Evolutionary conservation across 495 filamentous ascomycete species (phyloP).

Genomic region (Neurospora intermedia): DNA sequence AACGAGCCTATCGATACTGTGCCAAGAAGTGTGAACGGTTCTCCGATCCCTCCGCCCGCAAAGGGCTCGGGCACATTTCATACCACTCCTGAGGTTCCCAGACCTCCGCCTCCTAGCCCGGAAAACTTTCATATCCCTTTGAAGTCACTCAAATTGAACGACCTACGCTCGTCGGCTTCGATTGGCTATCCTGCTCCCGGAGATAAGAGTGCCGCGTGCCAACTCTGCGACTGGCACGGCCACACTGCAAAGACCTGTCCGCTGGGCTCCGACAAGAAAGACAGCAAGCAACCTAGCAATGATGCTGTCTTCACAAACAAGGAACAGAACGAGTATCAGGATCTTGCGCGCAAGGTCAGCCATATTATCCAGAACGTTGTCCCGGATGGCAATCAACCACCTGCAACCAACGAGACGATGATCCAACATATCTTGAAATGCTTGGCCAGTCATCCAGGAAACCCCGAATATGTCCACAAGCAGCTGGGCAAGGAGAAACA

Average conservation of each 20-base stretch:
- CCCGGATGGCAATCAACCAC: slow-evolving; percentile 3
- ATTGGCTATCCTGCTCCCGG: not conserved
- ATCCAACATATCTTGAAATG: slow-evolving; percentile 2
- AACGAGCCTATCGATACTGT: not conserved
- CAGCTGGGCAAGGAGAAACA: not conserved
- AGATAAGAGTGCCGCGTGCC: not conserved
- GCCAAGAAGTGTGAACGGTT: not conserved
- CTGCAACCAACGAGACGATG: slow-evolving; percentile 4
- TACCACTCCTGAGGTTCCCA: not conserved
- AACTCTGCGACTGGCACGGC: not conserved
- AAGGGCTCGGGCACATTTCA: not conserved
- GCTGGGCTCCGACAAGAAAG: not conserved
- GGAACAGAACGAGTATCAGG: slow-evolving; percentile 5
- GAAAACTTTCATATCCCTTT: not conserved
- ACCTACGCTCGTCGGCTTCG: not conserved
- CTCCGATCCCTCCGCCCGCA: not conserved
- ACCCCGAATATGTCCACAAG: not conserved
- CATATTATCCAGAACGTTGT: slow-evolving; percentile 1
- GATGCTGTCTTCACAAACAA: not conserved
- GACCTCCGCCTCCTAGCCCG: not conserved
- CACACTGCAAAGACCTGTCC: not conserved
- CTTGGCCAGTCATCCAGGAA: not conserved
- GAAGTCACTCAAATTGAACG: not conserved
- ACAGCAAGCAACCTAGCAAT: not conserved
- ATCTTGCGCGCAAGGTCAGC: not conserved